phyloP scores from a whole-genome alignment of 2,329 filamentous ascomycete genomes.

The Cercospora beticola region DNA sequence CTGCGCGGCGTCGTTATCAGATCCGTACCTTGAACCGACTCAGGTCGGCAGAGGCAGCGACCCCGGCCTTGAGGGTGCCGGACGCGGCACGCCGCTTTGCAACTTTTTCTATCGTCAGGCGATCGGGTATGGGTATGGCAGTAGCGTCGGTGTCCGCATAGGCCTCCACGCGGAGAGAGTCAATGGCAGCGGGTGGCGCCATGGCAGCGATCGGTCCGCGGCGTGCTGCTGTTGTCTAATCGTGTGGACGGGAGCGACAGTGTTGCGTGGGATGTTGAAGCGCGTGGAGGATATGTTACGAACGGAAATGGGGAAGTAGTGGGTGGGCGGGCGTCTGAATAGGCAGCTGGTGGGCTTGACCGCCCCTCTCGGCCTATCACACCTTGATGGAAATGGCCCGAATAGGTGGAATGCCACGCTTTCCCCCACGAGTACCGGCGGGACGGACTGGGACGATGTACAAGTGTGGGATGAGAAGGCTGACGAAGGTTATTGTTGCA shows the following conservation, averaged over 20 bases:
- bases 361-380: conserved; percentile 19
- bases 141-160: conserved; percentile 50
- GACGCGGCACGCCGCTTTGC: conserved; percentile 66
- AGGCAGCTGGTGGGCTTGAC: conserved; percentile 14
- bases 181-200: conserved; percentile 37
- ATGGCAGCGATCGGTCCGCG: conserved; percentile 22
- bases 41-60: conserved; percentile 74
- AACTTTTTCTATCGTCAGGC: conserved; percentile 66
- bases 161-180: conserved; percentile 39
- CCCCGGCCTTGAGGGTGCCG: conserved; percentile 70
- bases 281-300: conserved; percentile 12
- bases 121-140: conserved; percentile 47
- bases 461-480: conserved; percentile 16
- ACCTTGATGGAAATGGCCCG: conserved; percentile 20
- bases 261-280: conserved; percentile 12
- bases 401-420: conserved; percentile 10
- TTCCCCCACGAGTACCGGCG: conserved; percentile 12
- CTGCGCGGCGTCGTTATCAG: background rate
- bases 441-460: background rate
- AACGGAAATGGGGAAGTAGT: conserved; percentile 12
- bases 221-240: background rate
- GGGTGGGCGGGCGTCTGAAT: conserved; percentile 14
- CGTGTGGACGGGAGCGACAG: conserved; percentile 1
- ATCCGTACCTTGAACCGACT: conserved; percentile 62
- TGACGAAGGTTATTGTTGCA: conserved; percentile 4